Conservation (phyloP, 495 filamentous ascomycete genomes). For the Chaetomium tenue region DNA sequence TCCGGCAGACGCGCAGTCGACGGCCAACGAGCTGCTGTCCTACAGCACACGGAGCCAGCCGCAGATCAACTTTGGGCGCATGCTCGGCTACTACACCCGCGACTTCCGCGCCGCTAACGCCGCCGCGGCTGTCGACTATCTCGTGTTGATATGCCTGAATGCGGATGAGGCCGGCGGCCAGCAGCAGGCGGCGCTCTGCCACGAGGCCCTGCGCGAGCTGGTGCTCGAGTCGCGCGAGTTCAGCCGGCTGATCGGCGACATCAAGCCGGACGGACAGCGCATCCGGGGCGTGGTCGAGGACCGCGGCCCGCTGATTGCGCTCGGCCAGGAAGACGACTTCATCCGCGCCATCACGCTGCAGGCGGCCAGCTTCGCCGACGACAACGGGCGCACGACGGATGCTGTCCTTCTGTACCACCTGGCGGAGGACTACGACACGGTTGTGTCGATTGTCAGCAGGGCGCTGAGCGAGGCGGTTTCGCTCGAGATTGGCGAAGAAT, state of each 20-base stretch:
- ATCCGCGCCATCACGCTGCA: slow-evolving; percentile 82
- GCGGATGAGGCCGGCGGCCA: slow-evolving; percentile 76
- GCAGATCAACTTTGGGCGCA: slow-evolving; percentile 89
- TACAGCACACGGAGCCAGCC: slow-evolving; percentile 68
- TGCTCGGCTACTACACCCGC: slow-evolving; percentile 91
- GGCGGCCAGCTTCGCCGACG: slow-evolving; percentile 86
- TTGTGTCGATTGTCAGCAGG: slow-evolving; percentile 82
- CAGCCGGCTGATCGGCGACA: slow-evolving; percentile 87
- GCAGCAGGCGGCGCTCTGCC: slow-evolving; percentile 77
- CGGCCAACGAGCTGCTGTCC: slow-evolving; percentile 70
- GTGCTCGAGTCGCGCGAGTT: slow-evolving; percentile 93
- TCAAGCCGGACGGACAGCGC: slow-evolving; percentile 74
- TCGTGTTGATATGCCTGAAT: slow-evolving; percentile 89
- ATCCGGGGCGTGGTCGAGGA: slow-evolving; percentile 86
- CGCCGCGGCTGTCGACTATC: slow-evolving; percentile 87
- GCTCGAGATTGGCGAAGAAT: slow-evolving; percentile 74
- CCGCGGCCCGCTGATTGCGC: slow-evolving; percentile 77
- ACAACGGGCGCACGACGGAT: slow-evolving; percentile 87
- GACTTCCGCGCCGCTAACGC: slow-evolving; percentile 89
- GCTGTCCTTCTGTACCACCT: slow-evolving; percentile 93
- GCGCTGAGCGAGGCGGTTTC: slow-evolving; percentile 85
- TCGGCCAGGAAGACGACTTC: slow-evolving; percentile 77
- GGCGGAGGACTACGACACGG: slow-evolving; percentile 89
- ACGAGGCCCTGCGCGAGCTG: slow-evolving; percentile 92
- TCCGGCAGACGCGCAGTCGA: slow-evolving; percentile 67